These are phyloP conservation scores for Nitzschia palea DNA, from an alignment of 108 stramenopile genomes.

Conservation along the genomic window DNA sequence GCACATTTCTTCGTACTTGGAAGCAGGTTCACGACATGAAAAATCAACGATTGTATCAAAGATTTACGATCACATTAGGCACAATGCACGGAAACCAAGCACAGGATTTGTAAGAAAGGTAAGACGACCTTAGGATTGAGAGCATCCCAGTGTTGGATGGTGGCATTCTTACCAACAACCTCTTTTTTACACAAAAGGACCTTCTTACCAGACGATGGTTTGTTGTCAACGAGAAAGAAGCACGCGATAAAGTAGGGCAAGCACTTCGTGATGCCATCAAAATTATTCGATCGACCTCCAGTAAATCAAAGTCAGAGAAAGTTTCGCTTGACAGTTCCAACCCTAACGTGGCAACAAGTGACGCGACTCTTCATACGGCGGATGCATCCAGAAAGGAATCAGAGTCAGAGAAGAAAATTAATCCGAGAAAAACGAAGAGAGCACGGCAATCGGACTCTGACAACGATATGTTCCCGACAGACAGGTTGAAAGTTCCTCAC, in stretches of 20 bases:
- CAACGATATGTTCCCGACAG: too few species aligned
- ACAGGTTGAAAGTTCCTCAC: too few species aligned
- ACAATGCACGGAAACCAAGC: neutral
- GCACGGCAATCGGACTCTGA: too few species aligned
- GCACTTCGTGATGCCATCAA: slow-evolving; percentile 31
- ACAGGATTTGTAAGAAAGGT: slow-evolving; percentile 26
- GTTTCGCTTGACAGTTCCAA: too few species aligned
- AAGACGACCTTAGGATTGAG: neutral
- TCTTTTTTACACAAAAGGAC: neutral
- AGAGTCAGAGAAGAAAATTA: too few species aligned
- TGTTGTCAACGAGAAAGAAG: slow-evolving; percentile 18
- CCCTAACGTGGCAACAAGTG: too few species aligned
- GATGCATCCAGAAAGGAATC: too few species aligned
- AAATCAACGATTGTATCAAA: slow-evolving; percentile 26
- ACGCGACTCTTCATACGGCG: too few species aligned
- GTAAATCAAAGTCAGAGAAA: neutral
- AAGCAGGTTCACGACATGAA: slow-evolving; percentile 9
- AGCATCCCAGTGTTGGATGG: neutral
- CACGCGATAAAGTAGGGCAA: slow-evolving; percentile 29
- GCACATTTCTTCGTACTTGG: slow-evolving; percentile 20
- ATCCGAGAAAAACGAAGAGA: too few species aligned
- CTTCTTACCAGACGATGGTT: slow-evolving; percentile 27
- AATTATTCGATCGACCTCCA: neutral
- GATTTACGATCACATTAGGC: slow-evolving; percentile 12
- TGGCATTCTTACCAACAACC: neutral